These are phyloP conservation scores for Arthromyces matolae DNA, from an alignment of 768 basidiomycete species.

Conservation along the genomic window DNA sequence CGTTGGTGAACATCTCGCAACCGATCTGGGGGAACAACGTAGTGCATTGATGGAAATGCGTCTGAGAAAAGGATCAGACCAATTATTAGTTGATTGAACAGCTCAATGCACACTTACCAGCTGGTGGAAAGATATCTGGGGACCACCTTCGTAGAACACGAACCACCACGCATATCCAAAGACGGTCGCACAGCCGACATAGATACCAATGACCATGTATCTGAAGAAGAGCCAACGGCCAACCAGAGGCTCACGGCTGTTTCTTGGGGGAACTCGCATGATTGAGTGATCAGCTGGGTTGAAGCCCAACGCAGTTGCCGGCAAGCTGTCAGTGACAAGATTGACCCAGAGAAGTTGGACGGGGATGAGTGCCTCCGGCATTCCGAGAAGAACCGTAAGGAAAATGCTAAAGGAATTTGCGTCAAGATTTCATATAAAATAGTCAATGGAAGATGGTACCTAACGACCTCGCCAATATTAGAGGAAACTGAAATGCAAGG, in stretches of 20 bases:
- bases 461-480: constrained; percentile 96
- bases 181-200: constrained; percentile 94
- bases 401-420: constrained; percentile 66
- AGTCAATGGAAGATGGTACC: constrained; percentile 25
- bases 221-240: constrained; percentile 94
- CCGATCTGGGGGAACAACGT: constrained; percentile 83
- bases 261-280: constrained; percentile 92
- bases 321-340: constrained; percentile 93
- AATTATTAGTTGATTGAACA: background rate
- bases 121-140: constrained; percentile 91
- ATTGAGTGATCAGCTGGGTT: constrained; percentile 96
- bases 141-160: constrained; percentile 83
- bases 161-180: constrained; percentile 99
- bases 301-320: constrained; percentile 96
- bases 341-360: constrained; percentile 99
- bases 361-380: constrained; percentile 99
- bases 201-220: constrained; percentile 89
- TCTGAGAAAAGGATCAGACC: constrained; percentile 50
- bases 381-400: constrained; percentile 92
- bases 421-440: constrained; percentile 19
- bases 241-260: constrained; percentile 86
- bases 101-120: constrained; percentile 73
- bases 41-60: constrained; percentile 93
- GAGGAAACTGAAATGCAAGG: constrained; percentile 61
- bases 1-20: constrained; percentile 93